Conservation (phyloP, 2,329 filamentous ascomycete genomes). For the Aureobasidium zeae region DNA sequence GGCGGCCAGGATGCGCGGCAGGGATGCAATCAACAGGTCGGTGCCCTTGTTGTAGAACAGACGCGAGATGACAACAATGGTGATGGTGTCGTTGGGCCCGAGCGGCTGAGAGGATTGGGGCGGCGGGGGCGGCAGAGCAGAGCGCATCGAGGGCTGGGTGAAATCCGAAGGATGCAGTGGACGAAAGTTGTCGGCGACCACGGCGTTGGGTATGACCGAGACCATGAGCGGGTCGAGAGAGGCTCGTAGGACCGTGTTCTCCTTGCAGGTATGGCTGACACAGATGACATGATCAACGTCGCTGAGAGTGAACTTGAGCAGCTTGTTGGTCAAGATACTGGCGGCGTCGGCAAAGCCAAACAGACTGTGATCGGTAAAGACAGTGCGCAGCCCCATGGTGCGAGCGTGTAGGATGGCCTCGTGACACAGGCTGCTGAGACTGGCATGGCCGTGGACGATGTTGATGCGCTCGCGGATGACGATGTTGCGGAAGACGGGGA, state of each 20-base stretch:
- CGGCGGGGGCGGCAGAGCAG: conserved; percentile 33
- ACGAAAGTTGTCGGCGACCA: conserved; percentile 91
- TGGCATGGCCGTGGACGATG: conserved; percentile 96
- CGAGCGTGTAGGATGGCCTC: conserved; percentile 90
- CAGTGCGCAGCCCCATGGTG: conserved; percentile 91
- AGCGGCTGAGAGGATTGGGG: conserved; percentile 57
- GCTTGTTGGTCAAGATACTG: conserved; percentile 93
- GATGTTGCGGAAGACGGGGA: conserved; percentile 95
- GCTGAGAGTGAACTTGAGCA: conserved; percentile 90
- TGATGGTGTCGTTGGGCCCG: conserved; percentile 77
- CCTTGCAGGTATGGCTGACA: conserved; percentile 96
- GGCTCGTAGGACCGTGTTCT: conserved; percentile 91
- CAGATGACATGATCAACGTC: conserved; percentile 98
- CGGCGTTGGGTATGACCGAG: conserved; percentile 93
- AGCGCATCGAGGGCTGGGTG: conserved; percentile 32
- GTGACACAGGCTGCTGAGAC: conserved; percentile 83
- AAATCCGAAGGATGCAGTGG: conserved; percentile 47
- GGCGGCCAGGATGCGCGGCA: conserved; percentile 79
- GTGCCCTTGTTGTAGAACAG: conserved; percentile 99
- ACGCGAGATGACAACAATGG: conserved; percentile 92
- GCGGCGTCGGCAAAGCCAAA: conserved; percentile 96
- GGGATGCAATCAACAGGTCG: conserved; percentile 90
- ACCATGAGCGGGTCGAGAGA: conserved; percentile 95
- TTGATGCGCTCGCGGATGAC: conserved; percentile 89
- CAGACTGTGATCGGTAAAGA: conserved; percentile 94